Evolutionary conservation across 176 grass and related monocot genomes (phyloP).

Genomic region (barley (Hordeum vulgare)): DNA sequence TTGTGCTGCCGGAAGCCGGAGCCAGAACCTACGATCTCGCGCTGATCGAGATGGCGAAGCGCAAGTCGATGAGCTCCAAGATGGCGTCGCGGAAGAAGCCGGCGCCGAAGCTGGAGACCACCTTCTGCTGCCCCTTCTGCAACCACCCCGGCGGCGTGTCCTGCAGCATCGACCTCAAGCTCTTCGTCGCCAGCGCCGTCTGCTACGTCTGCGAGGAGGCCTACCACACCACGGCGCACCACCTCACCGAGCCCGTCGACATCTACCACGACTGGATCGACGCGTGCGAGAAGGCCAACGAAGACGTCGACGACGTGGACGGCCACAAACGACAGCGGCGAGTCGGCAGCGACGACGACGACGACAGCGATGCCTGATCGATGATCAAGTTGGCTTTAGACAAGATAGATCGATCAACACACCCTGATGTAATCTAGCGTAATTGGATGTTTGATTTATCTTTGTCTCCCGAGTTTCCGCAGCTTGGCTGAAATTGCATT

Average conservation of each 20-base stretch:
- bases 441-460: too few relatives aligned
- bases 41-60: constrained; percentile 1
- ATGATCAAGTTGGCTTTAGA: too few relatives aligned
- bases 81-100: too few relatives aligned
- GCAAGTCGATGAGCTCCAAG: constrained; percentile 6
- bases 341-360: neutral
- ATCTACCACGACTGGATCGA: constrained; percentile 35
- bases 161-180: constrained; percentile 26
- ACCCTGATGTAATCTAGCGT: too few relatives aligned
- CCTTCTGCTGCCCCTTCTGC: constrained; percentile 30
- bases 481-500: too few relatives aligned
- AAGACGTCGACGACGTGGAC: neutral
- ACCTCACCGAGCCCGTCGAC: too few relatives aligned
- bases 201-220: constrained; percentile 9
- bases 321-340: neutral
- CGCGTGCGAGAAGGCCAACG: constrained; percentile 12
- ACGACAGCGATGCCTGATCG: neutral
- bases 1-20: too few relatives aligned
- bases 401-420: too few relatives aligned
- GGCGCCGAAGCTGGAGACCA: constrained; percentile 19
- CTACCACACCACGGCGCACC: constrained; percentile 14
- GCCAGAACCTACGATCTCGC: too few relatives aligned
- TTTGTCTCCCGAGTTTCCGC: too few relatives aligned
- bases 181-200: neutral
- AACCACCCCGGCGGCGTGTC: constrained; percentile 3